Percentiles rank a stretch among this genome's conserved stretches.
Conservation (phyloP, 2,329 filamentous ascomycete species). For the Sordariomycetes sp. region DNA sequence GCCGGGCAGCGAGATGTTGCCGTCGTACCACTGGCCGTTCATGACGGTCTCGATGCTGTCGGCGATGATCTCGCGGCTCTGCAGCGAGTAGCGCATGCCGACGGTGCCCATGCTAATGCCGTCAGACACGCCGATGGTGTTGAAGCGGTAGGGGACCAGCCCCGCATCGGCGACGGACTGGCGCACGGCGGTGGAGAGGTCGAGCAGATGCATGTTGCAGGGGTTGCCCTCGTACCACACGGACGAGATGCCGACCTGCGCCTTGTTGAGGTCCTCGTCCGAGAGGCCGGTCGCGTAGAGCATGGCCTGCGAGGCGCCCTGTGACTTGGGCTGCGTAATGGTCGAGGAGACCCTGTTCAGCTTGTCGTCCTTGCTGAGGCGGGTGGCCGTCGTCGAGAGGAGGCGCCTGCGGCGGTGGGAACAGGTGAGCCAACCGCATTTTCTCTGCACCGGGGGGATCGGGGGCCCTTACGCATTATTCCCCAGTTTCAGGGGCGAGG, state of each 20-base stretch:
- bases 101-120: conserved; percentile 97
- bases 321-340: conserved; percentile 95
- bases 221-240: conserved; percentile 98
- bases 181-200: conserved; percentile 68
- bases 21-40: conserved; percentile 98
- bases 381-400: conserved; percentile 35
- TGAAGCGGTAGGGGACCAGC: conserved; percentile 92
- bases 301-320: conserved; percentile 98
- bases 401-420: conserved; percentile 26
- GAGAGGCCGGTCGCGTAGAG: conserved; percentile 87
- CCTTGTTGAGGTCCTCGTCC: conserved; percentile 85
- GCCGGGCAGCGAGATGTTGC: conserved; percentile 89
- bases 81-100: conserved; percentile 91
- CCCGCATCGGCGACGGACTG: conserved; percentile 57
- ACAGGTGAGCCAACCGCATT: neutral
- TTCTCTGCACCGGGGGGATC: neutral
- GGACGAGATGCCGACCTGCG: conserved; percentile 94
- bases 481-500: neutral
- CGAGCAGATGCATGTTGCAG: conserved; percentile 97
- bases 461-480: neutral
- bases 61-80: conserved; percentile 92
- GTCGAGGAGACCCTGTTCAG: conserved; percentile 76
- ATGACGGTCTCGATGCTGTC: conserved; percentile 99
- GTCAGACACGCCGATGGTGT: conserved; percentile 96
- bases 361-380: conserved; percentile 26